A percentile compares a stretch with the other conserved stretches of the same genome.
These are phyloP conservation scores for Fusarium nematophilum DNA, from an alignment of 2,329 filamentous ascomycete genomes.

Conservation along the genomic window DNA sequence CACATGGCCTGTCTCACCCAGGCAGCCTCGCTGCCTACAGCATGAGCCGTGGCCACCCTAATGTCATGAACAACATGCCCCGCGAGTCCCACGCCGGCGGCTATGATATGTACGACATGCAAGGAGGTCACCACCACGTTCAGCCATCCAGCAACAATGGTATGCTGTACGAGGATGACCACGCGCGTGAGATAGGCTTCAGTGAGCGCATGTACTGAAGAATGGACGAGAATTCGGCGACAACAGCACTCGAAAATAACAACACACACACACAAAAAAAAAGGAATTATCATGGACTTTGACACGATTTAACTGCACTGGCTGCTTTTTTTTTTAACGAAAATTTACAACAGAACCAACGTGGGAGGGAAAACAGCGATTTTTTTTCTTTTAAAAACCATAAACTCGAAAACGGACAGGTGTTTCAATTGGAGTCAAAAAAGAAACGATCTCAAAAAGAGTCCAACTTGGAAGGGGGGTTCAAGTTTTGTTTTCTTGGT, in stretches of 20 bases:
- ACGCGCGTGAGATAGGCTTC: conserved; percentile 54
- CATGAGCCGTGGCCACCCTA: conserved; percentile 44
- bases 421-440: conserved; percentile 35
- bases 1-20: conserved; percentile 44
- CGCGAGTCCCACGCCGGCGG: conserved; percentile 47
- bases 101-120: conserved; percentile 61
- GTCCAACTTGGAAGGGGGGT: conserved; percentile 18
- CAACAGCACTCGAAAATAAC: too few species aligned
- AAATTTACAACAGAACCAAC: conserved; percentile 35
- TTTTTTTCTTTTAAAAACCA: conserved; percentile 21
- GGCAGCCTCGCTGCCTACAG: conserved; percentile 48
- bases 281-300: conserved; percentile 12
- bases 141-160: conserved; percentile 40
- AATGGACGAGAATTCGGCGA: too few species aligned
- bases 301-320: conserved; percentile 16
- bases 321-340: conserved; percentile 16
- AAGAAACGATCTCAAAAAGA: conserved; percentile 16
- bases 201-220: conserved; percentile 58
- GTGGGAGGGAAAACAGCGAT: conserved; percentile 36
- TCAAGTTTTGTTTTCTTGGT: conserved; percentile 29
- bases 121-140: conserved; percentile 49
- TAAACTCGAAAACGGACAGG: conserved; percentile 26
- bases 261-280: conserved; percentile 8
- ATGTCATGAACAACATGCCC: conserved; percentile 42
- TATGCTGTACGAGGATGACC: conserved; percentile 59